Conservation (phyloP, 2,329 filamentous ascomycete species). For the Colletotrichum godetiae region DNA sequence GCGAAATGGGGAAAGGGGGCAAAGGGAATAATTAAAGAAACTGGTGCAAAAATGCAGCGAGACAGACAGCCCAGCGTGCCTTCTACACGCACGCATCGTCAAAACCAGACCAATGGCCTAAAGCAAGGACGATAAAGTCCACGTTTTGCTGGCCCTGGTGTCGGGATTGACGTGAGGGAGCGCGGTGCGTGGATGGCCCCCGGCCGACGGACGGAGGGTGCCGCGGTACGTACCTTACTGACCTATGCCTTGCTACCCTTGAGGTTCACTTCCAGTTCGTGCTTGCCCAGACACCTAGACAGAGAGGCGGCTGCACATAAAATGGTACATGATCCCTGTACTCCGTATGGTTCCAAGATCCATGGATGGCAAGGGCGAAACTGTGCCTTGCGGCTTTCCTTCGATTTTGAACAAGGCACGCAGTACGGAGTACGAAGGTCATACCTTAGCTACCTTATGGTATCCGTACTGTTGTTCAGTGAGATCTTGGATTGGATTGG, state of each 20-base stretch:
- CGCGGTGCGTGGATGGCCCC: slow-evolving; percentile 7
- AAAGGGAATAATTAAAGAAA: background rate
- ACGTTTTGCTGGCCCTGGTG: background rate
- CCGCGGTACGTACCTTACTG: slow-evolving; percentile 19
- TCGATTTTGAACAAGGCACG: background rate
- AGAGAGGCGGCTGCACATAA: background rate
- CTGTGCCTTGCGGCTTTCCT: background rate
- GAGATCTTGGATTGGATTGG: background rate
- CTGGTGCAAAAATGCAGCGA: slow-evolving; percentile 1
- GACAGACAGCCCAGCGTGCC: background rate
- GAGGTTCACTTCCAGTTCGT: no score
- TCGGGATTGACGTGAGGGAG: background rate
- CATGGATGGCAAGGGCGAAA: no score
- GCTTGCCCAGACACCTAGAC: no score
- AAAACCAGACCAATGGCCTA: background rate
- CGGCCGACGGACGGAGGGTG: slow-evolving; percentile 19
- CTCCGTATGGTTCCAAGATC: no score
- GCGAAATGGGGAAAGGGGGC: background rate
- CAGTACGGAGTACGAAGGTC: background rate
- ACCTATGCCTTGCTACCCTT: background rate
- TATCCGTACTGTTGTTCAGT: no score
- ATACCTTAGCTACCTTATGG: no score
- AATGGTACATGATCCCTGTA: background rate
- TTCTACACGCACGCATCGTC: background rate
- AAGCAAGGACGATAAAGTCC: background rate